Evolutionary conservation across 495 filamentous ascomycete genomes (phyloP).

Genomic region (Xylaria cubensis): DNA sequence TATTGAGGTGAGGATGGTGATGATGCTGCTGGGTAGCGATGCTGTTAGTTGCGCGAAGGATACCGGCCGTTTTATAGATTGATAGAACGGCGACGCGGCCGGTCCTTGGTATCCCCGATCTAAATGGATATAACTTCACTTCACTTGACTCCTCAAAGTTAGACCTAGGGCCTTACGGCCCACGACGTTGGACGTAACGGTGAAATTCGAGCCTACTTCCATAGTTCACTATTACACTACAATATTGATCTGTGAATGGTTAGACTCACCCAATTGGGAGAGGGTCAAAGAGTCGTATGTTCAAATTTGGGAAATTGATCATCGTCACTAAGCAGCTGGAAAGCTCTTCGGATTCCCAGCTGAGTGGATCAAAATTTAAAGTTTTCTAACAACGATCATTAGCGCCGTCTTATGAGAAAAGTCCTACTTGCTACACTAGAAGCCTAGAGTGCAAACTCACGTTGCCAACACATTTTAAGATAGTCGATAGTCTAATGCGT

Average conservation of each 20-base stretch:
- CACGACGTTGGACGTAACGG: conserved; percentile 9
- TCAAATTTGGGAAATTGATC: conserved; percentile 8
- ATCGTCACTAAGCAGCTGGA: conserved; percentile 9
- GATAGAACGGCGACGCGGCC: not conserved
- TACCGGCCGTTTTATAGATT: conserved; percentile 5
- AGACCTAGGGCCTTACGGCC: not conserved
- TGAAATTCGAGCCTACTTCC: not conserved
- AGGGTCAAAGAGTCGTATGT: not conserved
- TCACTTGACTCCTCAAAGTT: not conserved
- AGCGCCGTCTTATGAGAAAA: not conserved
- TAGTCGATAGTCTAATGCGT: conserved; percentile 20
- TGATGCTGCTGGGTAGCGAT: not conserved
- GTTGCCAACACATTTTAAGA: too few relatives aligned
- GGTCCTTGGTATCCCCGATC: not conserved
- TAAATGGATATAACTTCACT: not conserved
- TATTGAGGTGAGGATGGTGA: not conserved
- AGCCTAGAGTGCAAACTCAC: not conserved
- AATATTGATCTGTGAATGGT: not conserved
- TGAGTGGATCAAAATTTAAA: not conserved
- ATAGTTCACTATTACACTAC: not conserved
- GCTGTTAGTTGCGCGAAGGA: not conserved
- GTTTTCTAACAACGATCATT: not conserved
- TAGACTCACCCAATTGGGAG: not conserved
- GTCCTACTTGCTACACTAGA: not conserved
- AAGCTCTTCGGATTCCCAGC: conserved; percentile 5